These are phyloP conservation scores for Globisporangium apiculatum DNA, from an alignment of 352 stramenopile species.

Conservation along the genomic window DNA sequence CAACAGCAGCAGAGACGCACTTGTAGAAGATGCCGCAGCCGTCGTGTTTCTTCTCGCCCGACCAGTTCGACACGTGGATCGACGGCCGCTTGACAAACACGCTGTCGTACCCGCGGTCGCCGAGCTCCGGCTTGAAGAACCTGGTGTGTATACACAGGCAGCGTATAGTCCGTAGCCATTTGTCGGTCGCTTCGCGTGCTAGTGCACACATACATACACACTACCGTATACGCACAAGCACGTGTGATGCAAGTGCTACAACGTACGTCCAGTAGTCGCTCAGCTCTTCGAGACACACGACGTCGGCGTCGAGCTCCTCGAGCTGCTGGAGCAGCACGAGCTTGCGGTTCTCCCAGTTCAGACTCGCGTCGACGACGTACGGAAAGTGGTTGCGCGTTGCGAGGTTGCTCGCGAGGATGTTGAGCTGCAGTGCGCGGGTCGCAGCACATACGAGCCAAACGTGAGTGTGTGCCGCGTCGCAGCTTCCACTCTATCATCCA, in stretches of 20 bases:
- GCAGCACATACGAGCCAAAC: background rate
- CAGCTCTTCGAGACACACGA: slow-evolving; percentile 81
- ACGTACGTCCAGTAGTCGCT: slow-evolving; percentile 87
- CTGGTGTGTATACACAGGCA: slow-evolving; percentile 16
- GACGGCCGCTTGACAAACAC: slow-evolving; percentile 83
- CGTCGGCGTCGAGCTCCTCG: slow-evolving; percentile 66
- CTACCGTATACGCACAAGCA: background rate
- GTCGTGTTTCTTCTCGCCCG: slow-evolving; percentile 83
- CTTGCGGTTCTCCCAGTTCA: slow-evolving; percentile 83
- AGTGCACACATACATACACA: too few species aligned
- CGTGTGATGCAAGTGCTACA: too few species aligned
- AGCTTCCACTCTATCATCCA: too few species aligned
- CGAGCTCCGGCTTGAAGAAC: slow-evolving; percentile 76
- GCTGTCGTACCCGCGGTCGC: slow-evolving; percentile 74
- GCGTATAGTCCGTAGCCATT: too few species aligned
- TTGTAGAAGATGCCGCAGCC: slow-evolving; percentile 88
- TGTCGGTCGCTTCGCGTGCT: too few species aligned
- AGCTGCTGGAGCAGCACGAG: slow-evolving; percentile 68
- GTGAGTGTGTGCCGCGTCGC: background rate
- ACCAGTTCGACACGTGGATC: slow-evolving; percentile 82
- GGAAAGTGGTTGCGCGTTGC: slow-evolving; percentile 81
- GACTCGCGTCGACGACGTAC: slow-evolving; percentile 73
- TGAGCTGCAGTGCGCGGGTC: slow-evolving; percentile 30
- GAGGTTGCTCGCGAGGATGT: slow-evolving; percentile 83
- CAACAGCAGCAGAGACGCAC: slow-evolving; percentile 17